phyloP scores from a whole-genome alignment of 2,329 filamentous ascomycete species.

The Pyrenophora teres region DNA sequence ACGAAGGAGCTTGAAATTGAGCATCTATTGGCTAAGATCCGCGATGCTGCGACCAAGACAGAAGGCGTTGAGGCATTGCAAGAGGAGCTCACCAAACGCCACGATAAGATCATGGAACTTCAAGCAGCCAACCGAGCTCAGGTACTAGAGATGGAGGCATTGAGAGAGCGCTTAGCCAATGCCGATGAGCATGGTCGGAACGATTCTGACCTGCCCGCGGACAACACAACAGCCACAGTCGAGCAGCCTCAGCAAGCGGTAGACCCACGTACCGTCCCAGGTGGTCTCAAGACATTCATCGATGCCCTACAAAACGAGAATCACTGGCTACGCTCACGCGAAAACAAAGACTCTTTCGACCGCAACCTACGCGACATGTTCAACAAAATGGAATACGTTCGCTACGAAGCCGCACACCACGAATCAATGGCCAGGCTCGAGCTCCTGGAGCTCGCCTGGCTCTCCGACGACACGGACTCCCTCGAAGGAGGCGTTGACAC shows the following conservation, averaged over 20 bases:
- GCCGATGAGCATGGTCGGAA: conserved; percentile 10
- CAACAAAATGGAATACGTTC: conserved; percentile 9
- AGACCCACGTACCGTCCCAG: conserved; percentile 14
- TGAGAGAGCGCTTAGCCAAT: conserved; percentile 20
- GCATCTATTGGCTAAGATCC: conserved; percentile 71
- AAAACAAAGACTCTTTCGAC: conserved; percentile 24
- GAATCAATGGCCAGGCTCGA: conserved; percentile 4
- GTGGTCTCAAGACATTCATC: conserved; percentile 23
- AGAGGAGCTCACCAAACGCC: conserved; percentile 24
- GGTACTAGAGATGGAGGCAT: conserved; percentile 22
- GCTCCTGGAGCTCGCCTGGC: conserved; percentile 6
- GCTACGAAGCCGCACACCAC: not conserved
- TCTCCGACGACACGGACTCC: conserved; percentile 10
- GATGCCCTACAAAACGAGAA: conserved; percentile 37
- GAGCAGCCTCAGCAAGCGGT: conserved; percentile 20
- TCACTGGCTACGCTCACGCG: conserved; percentile 35
- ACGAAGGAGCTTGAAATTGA: conserved; percentile 74
- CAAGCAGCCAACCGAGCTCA: conserved; percentile 23
- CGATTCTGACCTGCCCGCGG: conserved; percentile 1
- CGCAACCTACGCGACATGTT: conserved; percentile 20
- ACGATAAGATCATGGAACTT: conserved; percentile 28
- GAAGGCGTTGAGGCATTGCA: conserved; percentile 29
- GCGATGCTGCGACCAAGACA: conserved; percentile 34
- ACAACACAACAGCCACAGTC: conserved; percentile 7
- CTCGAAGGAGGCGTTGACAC: not conserved